Evolutionary conservation across 768 basidiomycete species (phyloP), one percentile per base, ranked within the genome.

Genomic region (Suillus sp.): DNA sequence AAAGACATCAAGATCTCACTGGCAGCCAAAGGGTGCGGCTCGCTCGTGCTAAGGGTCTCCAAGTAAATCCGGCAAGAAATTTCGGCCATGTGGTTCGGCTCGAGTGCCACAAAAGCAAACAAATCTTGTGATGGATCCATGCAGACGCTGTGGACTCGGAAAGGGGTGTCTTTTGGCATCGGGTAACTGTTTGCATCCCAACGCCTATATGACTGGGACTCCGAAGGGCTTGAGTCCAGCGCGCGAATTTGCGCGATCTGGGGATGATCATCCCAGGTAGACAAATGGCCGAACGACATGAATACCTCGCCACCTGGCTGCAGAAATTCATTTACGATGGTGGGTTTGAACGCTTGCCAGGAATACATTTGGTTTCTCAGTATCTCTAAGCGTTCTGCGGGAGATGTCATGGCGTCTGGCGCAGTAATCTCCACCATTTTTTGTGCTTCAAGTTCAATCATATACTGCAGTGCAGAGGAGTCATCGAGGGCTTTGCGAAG

Each of bases 381-480:
- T 13, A 53, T 53, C 51, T 53, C 51, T n/a, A 53, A 53, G 32
- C 51, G 20, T 30, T 53, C 51, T n/a, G 51, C 51, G 20, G 51
- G 51, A 13, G 32, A 53, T 53, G 32, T n/a, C 32, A 34, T 53
- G 32, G 51, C 20, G 6, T n/a, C 51, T n/a, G 20, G 51, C 10
- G 32, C 51, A 35, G 11, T 13, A 3, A 53, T 32, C 30, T 32
- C 51, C 5, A 53, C 51, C 51, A 53, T 53, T 5, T 53, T 53
- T 53, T 53, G 51, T n/a, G 32, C 51, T 53, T 53, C 51, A 32
- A 53, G 51, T 34, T 53, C 51, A 53, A 53, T 53, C 51, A 11
- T 20, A 53, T 53, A 53, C 20, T 53, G 51, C 51, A 53, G 51
- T 34, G 51, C 32, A 7, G 51, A 53, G 11, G 51, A 53, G 6